Percentiles rank a stretch among this genome's conserved stretches.
phyloP scores from a whole-genome alignment of 225 moss, liverwort and hornwort genomes.

The Climacium dendroides region DNA sequence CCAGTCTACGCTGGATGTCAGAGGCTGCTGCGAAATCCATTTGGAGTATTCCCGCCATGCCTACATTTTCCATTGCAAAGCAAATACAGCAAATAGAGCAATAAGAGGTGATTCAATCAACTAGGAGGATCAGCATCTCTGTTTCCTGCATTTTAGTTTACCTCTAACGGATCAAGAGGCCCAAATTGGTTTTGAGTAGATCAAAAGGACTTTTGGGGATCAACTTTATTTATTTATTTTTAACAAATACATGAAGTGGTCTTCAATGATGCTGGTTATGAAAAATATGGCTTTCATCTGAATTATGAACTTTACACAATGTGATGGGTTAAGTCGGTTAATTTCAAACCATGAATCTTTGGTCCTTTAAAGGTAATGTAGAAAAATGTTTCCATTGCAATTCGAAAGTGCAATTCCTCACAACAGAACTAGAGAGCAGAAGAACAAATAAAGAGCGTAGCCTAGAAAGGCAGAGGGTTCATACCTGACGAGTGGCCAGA shows the following conservation, averaged over 20 bases:
- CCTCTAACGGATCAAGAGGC: not conserved
- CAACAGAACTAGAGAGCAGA: not conserved
- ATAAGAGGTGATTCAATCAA: not conserved
- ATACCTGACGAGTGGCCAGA: constrained; percentile 27
- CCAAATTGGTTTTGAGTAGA: not conserved
- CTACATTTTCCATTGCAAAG: constrained; percentile 1
- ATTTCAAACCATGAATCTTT: not conserved
- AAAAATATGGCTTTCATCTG: not conserved
- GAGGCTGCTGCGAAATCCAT: constrained; percentile 40
- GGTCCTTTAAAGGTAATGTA: not conserved
- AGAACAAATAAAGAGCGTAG: not conserved
- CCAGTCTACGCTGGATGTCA: constrained; percentile 40
- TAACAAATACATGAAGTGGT: not conserved
- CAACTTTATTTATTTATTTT: not conserved
- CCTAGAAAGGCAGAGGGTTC: not conserved
- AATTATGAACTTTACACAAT: not conserved
- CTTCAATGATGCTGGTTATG: not conserved
- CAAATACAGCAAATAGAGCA: not conserved
- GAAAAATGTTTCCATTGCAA: not conserved
- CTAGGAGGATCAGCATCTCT: not conserved
- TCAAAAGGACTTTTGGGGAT: not conserved
- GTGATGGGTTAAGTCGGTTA: not conserved
- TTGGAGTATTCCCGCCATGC: constrained; percentile 22
- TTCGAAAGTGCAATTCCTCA: not conserved
- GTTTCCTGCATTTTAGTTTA: not conserved